Conservation (phyloP, 2,329 filamentous ascomycete genomes). For the Beauveria sp. region DNA sequence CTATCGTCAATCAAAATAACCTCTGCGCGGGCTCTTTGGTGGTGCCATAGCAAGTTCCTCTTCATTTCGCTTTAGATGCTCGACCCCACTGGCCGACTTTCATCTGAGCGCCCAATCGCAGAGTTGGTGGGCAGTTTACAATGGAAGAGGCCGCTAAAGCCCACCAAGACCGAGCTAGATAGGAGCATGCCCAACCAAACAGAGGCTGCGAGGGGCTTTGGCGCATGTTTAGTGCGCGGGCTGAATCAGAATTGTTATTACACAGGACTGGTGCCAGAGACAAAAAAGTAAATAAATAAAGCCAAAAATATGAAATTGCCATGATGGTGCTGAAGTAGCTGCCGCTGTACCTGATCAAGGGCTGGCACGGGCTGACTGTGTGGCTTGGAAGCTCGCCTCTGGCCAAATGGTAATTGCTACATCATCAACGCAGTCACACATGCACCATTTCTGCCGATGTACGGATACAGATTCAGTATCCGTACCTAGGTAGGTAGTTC, state of each 20-base stretch:
- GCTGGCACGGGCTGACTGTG: not conserved
- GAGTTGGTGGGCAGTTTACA: not conserved
- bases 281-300: not conserved
- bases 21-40: not conserved
- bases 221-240: not conserved
- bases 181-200: not conserved
- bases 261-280: not conserved
- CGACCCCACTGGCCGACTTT: not conserved
- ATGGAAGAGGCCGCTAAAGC: not conserved
- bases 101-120: not conserved
- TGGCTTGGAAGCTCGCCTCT: not conserved
- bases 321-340: too few species aligned
- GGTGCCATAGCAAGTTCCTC: not conserved
- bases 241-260: not conserved
- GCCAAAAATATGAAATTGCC: too few species aligned
- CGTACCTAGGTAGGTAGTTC: too few species aligned
- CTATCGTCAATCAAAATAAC: not conserved
- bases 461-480: too few species aligned
- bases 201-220: too few species aligned
- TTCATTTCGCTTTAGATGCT: conserved; percentile 2
- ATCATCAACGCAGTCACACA: not conserved
- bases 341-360: not conserved
- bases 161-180: not conserved
- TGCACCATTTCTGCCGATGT: too few species aligned
- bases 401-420: not conserved